These are phyloP conservation scores for Mycocentrospora acerina DNA, from an alignment of 2,329 filamentous ascomycete species.

Conservation along the genomic window DNA sequence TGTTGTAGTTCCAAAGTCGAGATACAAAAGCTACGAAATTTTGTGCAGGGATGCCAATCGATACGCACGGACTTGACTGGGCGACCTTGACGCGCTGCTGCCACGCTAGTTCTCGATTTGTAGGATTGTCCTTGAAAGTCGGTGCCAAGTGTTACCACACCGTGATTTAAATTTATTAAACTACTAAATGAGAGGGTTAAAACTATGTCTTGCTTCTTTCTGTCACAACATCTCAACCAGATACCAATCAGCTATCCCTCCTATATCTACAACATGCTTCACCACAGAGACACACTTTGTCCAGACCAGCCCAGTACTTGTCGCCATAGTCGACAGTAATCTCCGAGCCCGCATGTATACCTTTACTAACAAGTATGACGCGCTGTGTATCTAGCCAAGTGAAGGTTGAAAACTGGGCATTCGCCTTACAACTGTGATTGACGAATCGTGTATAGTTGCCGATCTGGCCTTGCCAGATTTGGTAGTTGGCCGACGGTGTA, in stretches of 20 bases:
- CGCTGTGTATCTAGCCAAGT: conserved; percentile 59
- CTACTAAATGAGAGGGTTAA: neutral
- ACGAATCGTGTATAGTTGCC: conserved; percentile 62
- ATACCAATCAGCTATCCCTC: conserved; percentile 3
- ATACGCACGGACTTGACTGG: conserved; percentile 12
- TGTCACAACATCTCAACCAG: neutral
- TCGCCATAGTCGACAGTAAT: conserved; percentile 62
- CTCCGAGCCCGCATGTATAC: conserved; percentile 55
- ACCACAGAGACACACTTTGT: conserved; percentile 58
- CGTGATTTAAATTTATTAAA: too few relatives aligned
- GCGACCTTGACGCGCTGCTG: too few relatives aligned
- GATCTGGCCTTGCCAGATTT: conserved; percentile 59
- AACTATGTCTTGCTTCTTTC: too few relatives aligned
- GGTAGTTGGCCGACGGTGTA: conserved; percentile 56
- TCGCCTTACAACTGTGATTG: conserved; percentile 60
- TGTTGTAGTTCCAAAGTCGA: conserved; percentile 2
- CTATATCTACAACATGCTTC: conserved; percentile 54
- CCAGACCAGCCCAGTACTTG: conserved; percentile 58
- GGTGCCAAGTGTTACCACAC: too few relatives aligned
- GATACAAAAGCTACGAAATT: conserved; percentile 20
- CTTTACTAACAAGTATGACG: conserved; percentile 58
- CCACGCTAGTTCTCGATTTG: neutral
- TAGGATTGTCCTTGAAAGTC: neutral
- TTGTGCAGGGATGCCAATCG: conserved; percentile 32
- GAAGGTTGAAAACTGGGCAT: conserved; percentile 59